Evolutionary conservation across 148 eudicot species (phyloP).

Genomic region (Fagopyrum tataricum): DNA sequence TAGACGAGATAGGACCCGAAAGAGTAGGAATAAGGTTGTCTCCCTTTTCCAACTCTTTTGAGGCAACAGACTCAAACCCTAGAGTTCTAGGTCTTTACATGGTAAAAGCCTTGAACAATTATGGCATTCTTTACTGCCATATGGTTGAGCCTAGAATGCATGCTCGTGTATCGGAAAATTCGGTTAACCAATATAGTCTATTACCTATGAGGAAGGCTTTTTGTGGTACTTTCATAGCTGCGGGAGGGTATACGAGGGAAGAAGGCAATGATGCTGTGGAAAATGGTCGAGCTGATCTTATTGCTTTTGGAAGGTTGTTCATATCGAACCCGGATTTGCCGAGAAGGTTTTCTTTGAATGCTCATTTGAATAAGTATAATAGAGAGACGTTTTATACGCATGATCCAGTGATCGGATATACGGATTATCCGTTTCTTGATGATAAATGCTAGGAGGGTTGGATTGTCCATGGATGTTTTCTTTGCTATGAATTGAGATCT

Average conservation of each 20-base stretch:
- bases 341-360: conserved; percentile 32
- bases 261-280: conserved; percentile 34
- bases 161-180: conserved; percentile 18
- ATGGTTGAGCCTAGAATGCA: conserved; percentile 38
- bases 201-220: conserved; percentile 37
- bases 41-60: conserved; percentile 33
- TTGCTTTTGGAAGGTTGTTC: conserved; percentile 41
- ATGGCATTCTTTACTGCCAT: conserved; percentile 27
- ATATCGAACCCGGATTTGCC: conserved; percentile 45
- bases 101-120: conserved; percentile 30
- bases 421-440: conserved; percentile 47
- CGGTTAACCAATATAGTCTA: conserved; percentile 18
- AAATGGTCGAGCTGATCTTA: conserved; percentile 26
- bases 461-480: no score
- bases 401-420: conserved; percentile 48
- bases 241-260: conserved; percentile 34
- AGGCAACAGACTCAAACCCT: conserved; percentile 40
- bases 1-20: conserved; percentile 36
- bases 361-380: conserved; percentile 38
- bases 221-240: conserved; percentile 32
- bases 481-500: no score
- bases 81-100: conserved; percentile 30
- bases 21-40: conserved; percentile 42
- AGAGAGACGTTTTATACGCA: conserved; percentile 37
- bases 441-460: not conserved